These are phyloP conservation scores for Leptographium radiaticola DNA, from an alignment of 2,329 filamentous ascomycete species.

Conservation along the genomic window DNA sequence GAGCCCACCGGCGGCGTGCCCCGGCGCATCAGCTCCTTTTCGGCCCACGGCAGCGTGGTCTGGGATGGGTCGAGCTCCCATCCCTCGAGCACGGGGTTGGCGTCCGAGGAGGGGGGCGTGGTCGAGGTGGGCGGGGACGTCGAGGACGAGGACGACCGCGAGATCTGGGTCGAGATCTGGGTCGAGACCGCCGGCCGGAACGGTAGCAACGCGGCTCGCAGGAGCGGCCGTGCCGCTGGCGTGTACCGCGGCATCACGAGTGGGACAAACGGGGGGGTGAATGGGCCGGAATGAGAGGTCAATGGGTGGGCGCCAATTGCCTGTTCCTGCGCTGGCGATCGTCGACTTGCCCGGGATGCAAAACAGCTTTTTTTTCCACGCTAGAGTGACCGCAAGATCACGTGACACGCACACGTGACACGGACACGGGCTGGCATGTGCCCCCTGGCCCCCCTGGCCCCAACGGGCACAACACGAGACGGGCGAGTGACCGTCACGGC, in stretches of 20 bases:
- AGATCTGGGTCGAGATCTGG: neutral
- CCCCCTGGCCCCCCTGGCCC: no score
- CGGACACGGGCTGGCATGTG: no score
- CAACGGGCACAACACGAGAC: no score
- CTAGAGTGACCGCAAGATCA: no score
- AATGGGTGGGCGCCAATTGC: neutral
- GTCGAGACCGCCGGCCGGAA: neutral
- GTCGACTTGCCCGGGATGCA: no score
- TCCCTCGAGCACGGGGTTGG: slow-evolving; percentile 18
- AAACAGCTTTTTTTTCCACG: no score
- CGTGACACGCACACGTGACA: no score
- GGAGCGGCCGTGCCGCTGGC: slow-evolving; percentile 11
- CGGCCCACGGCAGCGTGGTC: slow-evolving; percentile 50
- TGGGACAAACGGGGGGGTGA: neutral
- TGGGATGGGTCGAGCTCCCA: slow-evolving; percentile 50
- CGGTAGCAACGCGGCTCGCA: slow-evolving; percentile 3
- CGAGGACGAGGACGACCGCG: no score
- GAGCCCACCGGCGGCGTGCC: slow-evolving; percentile 69
- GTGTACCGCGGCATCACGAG: slow-evolving; percentile 8
- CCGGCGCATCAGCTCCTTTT: slow-evolving; percentile 53
- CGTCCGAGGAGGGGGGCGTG: neutral
- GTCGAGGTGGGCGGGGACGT: neutral
- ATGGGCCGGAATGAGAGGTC: neutral
- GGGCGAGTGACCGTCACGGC: no score
- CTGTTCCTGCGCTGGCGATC: neutral